phyloP scores from a whole-genome alignment of 345 rosid genomes.

The Abelmoschus esculentus region DNA sequence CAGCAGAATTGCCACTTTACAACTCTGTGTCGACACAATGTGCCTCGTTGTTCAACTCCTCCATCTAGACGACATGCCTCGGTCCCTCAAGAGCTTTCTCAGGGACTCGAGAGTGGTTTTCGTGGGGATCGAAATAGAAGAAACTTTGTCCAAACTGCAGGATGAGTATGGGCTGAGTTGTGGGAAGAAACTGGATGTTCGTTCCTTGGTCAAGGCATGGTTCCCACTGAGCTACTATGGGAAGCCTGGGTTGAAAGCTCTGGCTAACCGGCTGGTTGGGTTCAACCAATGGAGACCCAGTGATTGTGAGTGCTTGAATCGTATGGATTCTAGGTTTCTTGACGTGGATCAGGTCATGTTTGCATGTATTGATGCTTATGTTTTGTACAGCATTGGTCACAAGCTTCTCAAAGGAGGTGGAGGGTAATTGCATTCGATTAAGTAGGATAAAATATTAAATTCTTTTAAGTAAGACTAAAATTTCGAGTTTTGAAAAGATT shows the following conservation, averaged over 20 bases:
- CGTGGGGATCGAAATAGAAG: slow-evolving; percentile 23
- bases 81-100: slow-evolving; percentile 6
- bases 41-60: slow-evolving; percentile 23
- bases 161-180: slow-evolving; percentile 19
- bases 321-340: slow-evolving; percentile 19
- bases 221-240: slow-evolving; percentile 18
- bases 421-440: too few species aligned
- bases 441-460: too few species aligned
- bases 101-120: slow-evolving; percentile 9
- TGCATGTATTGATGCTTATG: slow-evolving; percentile 27
- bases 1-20: slow-evolving; percentile 17
- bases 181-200: slow-evolving; percentile 10
- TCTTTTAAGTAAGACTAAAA: too few species aligned
- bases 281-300: slow-evolving; percentile 11
- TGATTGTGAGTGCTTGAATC: background rate
- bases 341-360: slow-evolving; percentile 10
- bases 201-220: slow-evolving; percentile 10
- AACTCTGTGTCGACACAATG: slow-evolving; percentile 23
- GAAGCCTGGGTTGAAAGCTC: slow-evolving; percentile 23
- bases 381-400: slow-evolving; percentile 14
- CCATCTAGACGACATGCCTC: slow-evolving; percentile 13
- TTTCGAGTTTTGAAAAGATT: too few species aligned
- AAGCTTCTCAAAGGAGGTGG: slow-evolving; percentile 10
- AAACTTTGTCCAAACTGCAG: slow-evolving; percentile 10
- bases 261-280: slow-evolving; percentile 11